Conservation (phyloP, 371 early-diverging fungal species). For the Scutellospora calospora region DNA sequence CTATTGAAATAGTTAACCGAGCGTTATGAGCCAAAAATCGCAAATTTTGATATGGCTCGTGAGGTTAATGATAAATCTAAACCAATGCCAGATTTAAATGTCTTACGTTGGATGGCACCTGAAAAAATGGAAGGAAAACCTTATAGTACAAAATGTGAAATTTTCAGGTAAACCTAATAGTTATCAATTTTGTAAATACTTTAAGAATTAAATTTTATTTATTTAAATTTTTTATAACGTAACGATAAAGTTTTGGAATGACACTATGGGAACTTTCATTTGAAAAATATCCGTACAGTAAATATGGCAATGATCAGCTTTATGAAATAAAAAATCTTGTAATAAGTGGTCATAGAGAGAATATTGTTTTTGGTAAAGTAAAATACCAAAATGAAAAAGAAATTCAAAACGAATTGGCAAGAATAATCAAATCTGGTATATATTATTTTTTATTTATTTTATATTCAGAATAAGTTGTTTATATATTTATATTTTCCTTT, state of each 20-base stretch:
- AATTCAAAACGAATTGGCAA: neutral
- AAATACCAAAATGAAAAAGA: too few species aligned
- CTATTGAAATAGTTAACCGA: neutral
- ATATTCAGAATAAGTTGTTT: too few species aligned
- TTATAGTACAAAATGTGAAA: conserved; percentile 41
- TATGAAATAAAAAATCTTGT: neutral
- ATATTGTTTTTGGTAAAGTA: too few species aligned
- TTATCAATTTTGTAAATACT: too few species aligned
- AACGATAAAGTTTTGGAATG: conserved; percentile 15
- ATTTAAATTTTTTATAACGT: too few species aligned
- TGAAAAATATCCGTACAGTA: neutral
- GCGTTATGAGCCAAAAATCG: conserved; percentile 9
- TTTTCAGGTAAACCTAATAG: conserved; percentile 38
- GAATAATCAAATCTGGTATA: neutral
- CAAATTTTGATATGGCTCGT: conserved; percentile 35
- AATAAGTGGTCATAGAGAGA: neutral
- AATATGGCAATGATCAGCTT: neutral
- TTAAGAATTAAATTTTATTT: too few species aligned
- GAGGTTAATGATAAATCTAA: neutral
- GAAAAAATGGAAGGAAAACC: conserved; percentile 30
- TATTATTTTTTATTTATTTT: neutral
- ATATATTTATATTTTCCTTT: too few species aligned
- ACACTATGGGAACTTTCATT: conserved; percentile 4
- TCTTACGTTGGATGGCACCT: conserved; percentile 39
- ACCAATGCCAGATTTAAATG: neutral